phyloP scores from a whole-genome alignment of 2,329 filamentous ascomycete species.

The Juglanconis oblonga region DNA sequence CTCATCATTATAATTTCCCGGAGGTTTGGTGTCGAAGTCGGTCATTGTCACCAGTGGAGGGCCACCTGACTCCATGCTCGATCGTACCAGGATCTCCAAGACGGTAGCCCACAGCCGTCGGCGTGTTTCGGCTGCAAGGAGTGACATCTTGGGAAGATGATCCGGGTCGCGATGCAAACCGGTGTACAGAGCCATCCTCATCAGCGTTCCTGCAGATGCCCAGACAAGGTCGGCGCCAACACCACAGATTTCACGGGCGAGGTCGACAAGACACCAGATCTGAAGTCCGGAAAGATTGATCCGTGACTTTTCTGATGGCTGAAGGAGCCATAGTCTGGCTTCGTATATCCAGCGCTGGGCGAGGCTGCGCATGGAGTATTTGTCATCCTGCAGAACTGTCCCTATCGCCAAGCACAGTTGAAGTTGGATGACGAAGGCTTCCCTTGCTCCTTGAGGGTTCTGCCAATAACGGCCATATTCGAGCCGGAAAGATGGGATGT shows the following conservation, averaged over 20 bases:
- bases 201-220: conserved; percentile 41
- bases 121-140: conserved; percentile 43
- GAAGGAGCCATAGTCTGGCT: conserved; percentile 51
- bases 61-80: conserved; percentile 43
- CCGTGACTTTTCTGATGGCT: conserved; percentile 50
- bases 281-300: conserved; percentile 52
- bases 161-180: conserved; percentile 49
- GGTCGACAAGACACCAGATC: conserved; percentile 38
- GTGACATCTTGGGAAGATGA: conserved; percentile 31
- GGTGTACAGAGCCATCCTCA: conserved; percentile 47
- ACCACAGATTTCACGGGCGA: conserved; percentile 37
- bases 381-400: conserved; percentile 45
- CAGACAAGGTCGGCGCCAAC: conserved; percentile 46
- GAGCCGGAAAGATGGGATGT: conserved; percentile 46
- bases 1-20: conserved; percentile 49
- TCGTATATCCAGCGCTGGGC: conserved; percentile 58
- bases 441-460: conserved; percentile 37
- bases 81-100: conserved; percentile 43
- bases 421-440: conserved; percentile 54
- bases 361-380: conserved; percentile 45
- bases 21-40: conserved; percentile 48
- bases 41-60: conserved; percentile 40
- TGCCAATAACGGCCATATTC: conserved; percentile 50
- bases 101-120: conserved; percentile 52
- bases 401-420: conserved; percentile 60